Percentiles rank a stretch among this genome's conserved stretches.
phyloP scores from a whole-genome alignment of 345 rosid genomes.

The Noccaea caerulescens region DNA sequence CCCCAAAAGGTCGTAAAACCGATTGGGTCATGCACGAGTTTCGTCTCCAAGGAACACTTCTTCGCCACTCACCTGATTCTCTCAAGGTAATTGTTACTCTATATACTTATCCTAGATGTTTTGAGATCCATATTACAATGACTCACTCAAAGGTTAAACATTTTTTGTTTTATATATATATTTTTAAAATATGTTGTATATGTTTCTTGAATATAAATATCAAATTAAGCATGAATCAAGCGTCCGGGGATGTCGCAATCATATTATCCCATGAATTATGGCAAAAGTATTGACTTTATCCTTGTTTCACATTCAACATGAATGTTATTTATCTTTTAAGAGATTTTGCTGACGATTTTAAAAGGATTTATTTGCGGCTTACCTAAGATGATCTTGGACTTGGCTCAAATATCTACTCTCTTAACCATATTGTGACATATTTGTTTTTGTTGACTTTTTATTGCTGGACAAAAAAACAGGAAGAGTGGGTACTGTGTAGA shows the following conservation, averaged over 20 bases:
- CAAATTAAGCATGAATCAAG: conserved; percentile 33
- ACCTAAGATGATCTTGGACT: conserved; percentile 40
- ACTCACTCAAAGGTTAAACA: background rate
- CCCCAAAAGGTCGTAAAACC: conserved; percentile 61
- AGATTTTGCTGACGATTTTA: conserved; percentile 28
- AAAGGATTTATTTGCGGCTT: conserved; percentile 5
- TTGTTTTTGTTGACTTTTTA: background rate
- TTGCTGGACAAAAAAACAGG: conserved; percentile 46
- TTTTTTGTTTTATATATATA: background rate
- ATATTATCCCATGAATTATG: conserved; percentile 33
- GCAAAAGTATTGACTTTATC: conserved; percentile 30
- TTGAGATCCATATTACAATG: background rate
- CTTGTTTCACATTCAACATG: conserved; percentile 24
- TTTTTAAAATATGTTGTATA: background rate
- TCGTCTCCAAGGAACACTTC: conserved; percentile 46
- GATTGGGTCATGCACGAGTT: conserved; percentile 70
- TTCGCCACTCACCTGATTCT: conserved; percentile 43
- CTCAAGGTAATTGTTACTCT: conserved; percentile 27
- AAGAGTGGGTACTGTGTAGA: conserved; percentile 87
- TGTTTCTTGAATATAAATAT: conserved; percentile 4
- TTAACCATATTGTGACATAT: conserved; percentile 15
- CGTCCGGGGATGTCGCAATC: conserved; percentile 10
- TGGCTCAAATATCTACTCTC: conserved; percentile 18
- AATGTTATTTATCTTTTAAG: background rate
- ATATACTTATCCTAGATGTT: background rate